Base-by-base conservation (phyloP, 805 yeast species). In the Ogataea trehalophila region DNA sequence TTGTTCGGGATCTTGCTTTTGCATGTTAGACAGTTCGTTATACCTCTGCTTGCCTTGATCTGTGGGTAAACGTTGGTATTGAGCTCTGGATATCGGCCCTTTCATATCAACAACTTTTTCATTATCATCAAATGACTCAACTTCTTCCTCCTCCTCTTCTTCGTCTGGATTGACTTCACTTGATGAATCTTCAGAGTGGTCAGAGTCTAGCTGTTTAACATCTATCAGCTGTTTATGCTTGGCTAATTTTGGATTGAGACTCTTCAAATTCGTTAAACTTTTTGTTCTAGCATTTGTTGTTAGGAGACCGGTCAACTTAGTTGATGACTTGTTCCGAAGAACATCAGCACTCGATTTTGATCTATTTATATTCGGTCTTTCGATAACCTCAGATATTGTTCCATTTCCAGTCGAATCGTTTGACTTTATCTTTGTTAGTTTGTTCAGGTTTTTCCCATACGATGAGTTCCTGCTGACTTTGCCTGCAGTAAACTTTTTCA, bases 61-160 rank as follows among this genome's bases (percentile, higher is more conserved):
- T 33, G 35, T n/a, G 6, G 43, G 20, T 23, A 33, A 14, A 17
- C 33, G 13, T 8, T 44, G 20, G 15, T 37, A 23, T 15, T 40
- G 13, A 17, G 31, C n/a, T 13, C 15, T 16, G 20, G 23, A 39
- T 20, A n/a, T 23, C 9, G 55, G 44, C n/a, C 42, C 40, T 9
- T 53, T 42, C 13, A 51, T 38, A 4, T 54, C 59, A 8, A 56
- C 49, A 6, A 56, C 66, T 23, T 48, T 57, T 36, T 62, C 72
- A 47, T 67, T 66, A 46, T 69, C 66, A 18, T 72, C 68, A 49
- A 70, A 69, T n/a, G 63, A 60, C 16, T 72, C 76, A 1, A 68
- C 76, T 48, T 70, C 75, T 43, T 70, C 75, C 45, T 68, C 74
- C 5, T 59, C 52, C 3, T 49, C 55, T 4, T 50, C 49, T 5